Percentiles rank a stretch among this genome's conserved stretches.
Conservation (phyloP, 2,329 filamentous ascomycete species). For the Venturia aucupariae region DNA sequence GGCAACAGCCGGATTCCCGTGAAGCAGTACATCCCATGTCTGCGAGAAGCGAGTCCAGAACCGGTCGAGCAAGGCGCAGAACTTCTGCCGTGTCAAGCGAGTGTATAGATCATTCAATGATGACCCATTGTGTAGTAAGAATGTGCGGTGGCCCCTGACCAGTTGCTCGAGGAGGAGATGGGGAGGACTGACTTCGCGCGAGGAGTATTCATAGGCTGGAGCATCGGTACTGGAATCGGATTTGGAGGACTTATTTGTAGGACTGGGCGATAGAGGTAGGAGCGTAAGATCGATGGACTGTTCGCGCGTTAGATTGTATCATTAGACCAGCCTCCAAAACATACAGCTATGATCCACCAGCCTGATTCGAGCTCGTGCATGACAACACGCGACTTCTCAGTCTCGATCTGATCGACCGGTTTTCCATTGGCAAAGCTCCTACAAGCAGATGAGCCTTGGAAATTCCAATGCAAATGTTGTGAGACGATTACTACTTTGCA, state of each 20-base stretch:
- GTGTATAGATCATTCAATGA: slow-evolving; percentile 62
- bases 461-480: slow-evolving; percentile 23
- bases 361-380: slow-evolving; percentile 78
- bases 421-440: slow-evolving; percentile 67
- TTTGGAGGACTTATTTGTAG: slow-evolving; percentile 21
- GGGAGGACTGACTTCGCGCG: slow-evolving; percentile 79
- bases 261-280: slow-evolving; percentile 42
- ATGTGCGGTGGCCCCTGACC: slow-evolving; percentile 70
- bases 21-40: slow-evolving; percentile 79
- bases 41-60: slow-evolving; percentile 68
- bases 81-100: slow-evolving; percentile 50
- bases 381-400: slow-evolving; percentile 76
- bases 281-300: slow-evolving; percentile 76
- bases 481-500: slow-evolving; percentile 44
- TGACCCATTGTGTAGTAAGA: slow-evolving; percentile 77
- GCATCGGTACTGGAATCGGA: neutral
- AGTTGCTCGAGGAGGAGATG: slow-evolving; percentile 71
- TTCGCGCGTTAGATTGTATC: neutral
- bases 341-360: slow-evolving; percentile 86
- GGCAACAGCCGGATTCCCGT: slow-evolving; percentile 75
- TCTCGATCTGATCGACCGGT: slow-evolving; percentile 78
- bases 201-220: slow-evolving; percentile 64
- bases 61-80: slow-evolving; percentile 61
- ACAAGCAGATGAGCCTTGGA: slow-evolving; percentile 30
- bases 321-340: neutral